Percentiles rank a stretch among this genome's conserved stretches.
phyloP scores from a whole-genome alignment of 257 asterid species.

The Forsythia viridissima region DNA sequence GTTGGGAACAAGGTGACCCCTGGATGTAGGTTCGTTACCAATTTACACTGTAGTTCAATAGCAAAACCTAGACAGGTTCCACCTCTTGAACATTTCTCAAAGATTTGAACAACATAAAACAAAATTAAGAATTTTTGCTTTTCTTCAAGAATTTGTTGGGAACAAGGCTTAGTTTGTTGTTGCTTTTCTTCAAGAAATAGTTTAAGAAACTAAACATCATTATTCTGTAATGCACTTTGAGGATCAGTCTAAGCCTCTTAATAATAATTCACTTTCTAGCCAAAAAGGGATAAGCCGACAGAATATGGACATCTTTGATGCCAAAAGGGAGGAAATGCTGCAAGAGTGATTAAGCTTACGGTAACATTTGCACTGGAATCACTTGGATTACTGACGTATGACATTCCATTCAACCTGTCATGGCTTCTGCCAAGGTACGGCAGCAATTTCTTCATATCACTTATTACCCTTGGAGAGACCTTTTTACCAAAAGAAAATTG shows the following conservation, averaged over 20 bases:
- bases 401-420: conserved; percentile 67
- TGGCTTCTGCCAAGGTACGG: conserved; percentile 81
- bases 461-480: conserved; percentile 64
- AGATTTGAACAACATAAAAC: neutral
- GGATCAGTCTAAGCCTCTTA: neutral
- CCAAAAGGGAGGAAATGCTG: neutral
- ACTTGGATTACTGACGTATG: conserved; percentile 80
- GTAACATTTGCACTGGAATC: conserved; percentile 85
- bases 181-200: neutral
- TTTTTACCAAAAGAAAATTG: conserved; percentile 83
- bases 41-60: too few species aligned
- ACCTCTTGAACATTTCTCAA: neutral
- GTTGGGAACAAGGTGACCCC: neutral
- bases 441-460: conserved; percentile 65
- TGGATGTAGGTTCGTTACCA: too few species aligned
- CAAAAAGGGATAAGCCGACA: neutral
- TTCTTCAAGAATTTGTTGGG: neutral
- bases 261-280: neutral
- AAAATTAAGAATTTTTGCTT: too few species aligned
- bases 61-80: neutral
- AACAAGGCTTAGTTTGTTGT: neutral
- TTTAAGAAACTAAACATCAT: neutral
- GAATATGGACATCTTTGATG: neutral
- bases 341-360: conserved; percentile 48
- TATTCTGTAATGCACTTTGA: neutral